phyloP scores from a whole-genome alignment of 2,329 filamentous ascomycete genomes.

The Ophiostoma ips region DNA sequence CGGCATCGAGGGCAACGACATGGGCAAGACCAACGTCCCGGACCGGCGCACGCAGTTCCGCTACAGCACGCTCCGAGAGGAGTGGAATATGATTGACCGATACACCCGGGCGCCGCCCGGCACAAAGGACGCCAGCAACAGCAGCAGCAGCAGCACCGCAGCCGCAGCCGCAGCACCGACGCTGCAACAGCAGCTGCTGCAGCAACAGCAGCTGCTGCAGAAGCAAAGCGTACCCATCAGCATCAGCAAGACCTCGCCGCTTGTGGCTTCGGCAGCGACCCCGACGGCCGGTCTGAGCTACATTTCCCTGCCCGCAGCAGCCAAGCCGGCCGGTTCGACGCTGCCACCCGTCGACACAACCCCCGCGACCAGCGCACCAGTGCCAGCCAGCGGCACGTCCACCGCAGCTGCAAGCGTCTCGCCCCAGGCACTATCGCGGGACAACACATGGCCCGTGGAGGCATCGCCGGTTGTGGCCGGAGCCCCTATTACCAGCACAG shows the following conservation, averaged over 20 bases:
- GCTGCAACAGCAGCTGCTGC: neutral
- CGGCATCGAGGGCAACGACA: constrained; percentile 74
- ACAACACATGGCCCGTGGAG: constrained; percentile 21
- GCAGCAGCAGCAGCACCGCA: neutral
- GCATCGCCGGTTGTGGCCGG: neutral
- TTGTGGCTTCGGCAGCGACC: neutral
- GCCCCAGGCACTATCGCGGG: constrained; percentile 16
- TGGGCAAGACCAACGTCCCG: constrained; percentile 93
- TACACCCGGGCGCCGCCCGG: neutral
- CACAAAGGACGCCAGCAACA: neutral
- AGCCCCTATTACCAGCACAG: no score
- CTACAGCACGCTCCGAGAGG: constrained; percentile 71
- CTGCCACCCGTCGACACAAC: neutral
- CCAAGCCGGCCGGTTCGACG: neutral
- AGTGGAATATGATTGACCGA: constrained; percentile 53
- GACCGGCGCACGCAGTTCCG: constrained; percentile 84
- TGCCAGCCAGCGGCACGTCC: constrained; percentile 8
- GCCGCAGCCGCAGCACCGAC: neutral
- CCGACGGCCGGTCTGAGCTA: neutral
- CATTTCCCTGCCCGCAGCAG: neutral
- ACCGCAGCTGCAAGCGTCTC: constrained; percentile 10
- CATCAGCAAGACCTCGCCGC: no score
- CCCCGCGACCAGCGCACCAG: neutral
- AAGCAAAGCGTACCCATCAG: neutral
- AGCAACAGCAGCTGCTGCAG: neutral